phyloP scores from a whole-genome alignment of 2,329 filamentous ascomycete species.

The Calonectria fujianensis region DNA sequence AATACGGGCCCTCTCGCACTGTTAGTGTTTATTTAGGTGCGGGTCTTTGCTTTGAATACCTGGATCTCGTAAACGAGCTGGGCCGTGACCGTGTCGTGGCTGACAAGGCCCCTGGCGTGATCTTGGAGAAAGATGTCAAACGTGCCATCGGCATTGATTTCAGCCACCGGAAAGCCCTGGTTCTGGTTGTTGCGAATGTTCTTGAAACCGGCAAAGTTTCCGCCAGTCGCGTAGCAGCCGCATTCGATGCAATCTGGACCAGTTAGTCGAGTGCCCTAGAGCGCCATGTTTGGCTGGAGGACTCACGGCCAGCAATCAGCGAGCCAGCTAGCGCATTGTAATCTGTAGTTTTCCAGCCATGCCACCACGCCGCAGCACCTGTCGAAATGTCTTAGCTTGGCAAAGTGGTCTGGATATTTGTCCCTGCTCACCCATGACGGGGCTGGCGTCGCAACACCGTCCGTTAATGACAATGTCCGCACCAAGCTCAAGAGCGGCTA shows the following conservation, averaged over 20 bases:
- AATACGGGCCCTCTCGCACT: background rate
- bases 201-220: background rate
- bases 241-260: slow-evolving; percentile 1
- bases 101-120: background rate
- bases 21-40: background rate
- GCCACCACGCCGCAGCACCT: slow-evolving; percentile 6
- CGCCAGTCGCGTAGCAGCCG: background rate
- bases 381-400: background rate
- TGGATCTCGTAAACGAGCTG: slow-evolving; percentile 9
- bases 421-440: background rate
- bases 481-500: background rate
- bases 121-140: slow-evolving; percentile 12
- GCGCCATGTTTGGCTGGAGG: background rate
- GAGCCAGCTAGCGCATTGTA: background rate
- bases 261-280: background rate
- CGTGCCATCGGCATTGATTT: background rate
- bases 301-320: background rate
- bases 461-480: background rate
- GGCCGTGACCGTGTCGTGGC: background rate
- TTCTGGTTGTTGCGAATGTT: background rate
- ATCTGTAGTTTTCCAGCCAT: background rate
- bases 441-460: slow-evolving; percentile 1
- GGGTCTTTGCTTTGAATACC: background rate
- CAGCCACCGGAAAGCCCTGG: background rate
- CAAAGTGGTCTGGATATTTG: background rate